These are phyloP conservation scores for Sporothrix globosa DNA, from an alignment of 2,329 filamentous ascomycete genomes.

Conservation along the genomic window DNA sequence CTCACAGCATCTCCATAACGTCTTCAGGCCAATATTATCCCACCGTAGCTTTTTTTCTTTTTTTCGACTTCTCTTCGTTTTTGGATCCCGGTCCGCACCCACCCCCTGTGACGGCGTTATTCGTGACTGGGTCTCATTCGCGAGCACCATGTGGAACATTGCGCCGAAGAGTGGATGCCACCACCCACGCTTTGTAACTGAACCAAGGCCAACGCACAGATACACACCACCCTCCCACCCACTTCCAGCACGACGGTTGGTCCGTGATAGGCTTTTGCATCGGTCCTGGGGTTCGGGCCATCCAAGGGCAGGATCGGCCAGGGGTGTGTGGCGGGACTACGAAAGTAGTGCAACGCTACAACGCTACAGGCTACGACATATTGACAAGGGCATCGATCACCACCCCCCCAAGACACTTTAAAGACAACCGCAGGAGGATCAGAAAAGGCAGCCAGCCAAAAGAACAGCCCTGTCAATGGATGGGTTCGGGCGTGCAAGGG, in stretches of 20 bases:
- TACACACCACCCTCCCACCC: too few relatives aligned
- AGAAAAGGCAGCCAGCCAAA: too few relatives aligned
- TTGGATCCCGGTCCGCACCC: background rate
- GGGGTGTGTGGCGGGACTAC: background rate
- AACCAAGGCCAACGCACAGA: too few relatives aligned
- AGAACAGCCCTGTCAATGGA: too few relatives aligned
- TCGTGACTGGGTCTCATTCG: too few relatives aligned
- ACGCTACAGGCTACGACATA: background rate
- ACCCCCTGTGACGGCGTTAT: background rate
- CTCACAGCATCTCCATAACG: background rate
- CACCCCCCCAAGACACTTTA: too few relatives aligned
- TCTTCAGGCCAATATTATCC: background rate
- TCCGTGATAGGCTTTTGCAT: background rate
- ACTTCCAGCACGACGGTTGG: conserved; percentile 3
- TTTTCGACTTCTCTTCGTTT: background rate
- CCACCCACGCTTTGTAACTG: too few relatives aligned
- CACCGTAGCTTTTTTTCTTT: background rate
- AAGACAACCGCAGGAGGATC: too few relatives aligned
- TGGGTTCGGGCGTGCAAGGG: too few relatives aligned
- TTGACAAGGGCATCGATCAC: background rate
- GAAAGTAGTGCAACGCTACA: conserved; percentile 1
- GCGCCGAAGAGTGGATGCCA: background rate
- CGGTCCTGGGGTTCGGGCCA: too few relatives aligned
- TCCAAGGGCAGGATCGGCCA: too few relatives aligned
- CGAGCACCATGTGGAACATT: background rate